Base-by-base conservation (phyloP, 1,284 basidiomycete species). In the Spongiforma sp. region DNA sequence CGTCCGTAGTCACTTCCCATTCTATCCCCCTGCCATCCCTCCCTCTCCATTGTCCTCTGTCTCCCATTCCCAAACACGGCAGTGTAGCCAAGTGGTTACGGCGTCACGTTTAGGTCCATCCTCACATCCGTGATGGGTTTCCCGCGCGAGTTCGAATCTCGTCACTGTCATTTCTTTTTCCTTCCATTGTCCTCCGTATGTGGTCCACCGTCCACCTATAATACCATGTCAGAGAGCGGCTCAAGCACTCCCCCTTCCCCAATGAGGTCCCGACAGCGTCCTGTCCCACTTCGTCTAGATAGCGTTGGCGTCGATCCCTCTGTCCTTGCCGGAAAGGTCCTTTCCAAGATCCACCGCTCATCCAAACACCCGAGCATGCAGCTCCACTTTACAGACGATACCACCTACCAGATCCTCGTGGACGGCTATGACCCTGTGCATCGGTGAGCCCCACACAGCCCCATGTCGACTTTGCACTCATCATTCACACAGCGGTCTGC, bases 81-180 rank as follows among this genome's bases (percentile, higher is more conserved):
- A 84, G 82, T 84, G 83, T 84, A 84, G 84, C 83, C 84, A 84
- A 84, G 83, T 84, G 83, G 83, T 84, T 84, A 84, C 82, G 84
- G 83, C 84, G 83, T 84, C 82, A 84, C 82, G 83, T 84, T 84
- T 84, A 84, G 83, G 83, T 78, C 67, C 54, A 52, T 55, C 59
- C 63, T 74, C 32, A 68, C 78, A 78, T 77, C 83, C 83, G 83
- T 84, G 82, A 84, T 84, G 84, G 84, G 83, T 82, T 81, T 82
- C 75, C 83, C 84, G 81, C 83, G 83, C 84, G 83, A 85, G 83
- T 84, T 84, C 83, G 83, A 84, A 85, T 85, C 83, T 85, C 83
- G 84, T 85, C 83, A 84, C 82, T 83, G 82, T 83, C 82, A 83
- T 54, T 28, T 61, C 59, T 77, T 73, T 71, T 67, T 63, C 46